phyloP scores from a whole-genome alignment of 805 yeast genomes.

The Lachancea mirantina region DNA sequence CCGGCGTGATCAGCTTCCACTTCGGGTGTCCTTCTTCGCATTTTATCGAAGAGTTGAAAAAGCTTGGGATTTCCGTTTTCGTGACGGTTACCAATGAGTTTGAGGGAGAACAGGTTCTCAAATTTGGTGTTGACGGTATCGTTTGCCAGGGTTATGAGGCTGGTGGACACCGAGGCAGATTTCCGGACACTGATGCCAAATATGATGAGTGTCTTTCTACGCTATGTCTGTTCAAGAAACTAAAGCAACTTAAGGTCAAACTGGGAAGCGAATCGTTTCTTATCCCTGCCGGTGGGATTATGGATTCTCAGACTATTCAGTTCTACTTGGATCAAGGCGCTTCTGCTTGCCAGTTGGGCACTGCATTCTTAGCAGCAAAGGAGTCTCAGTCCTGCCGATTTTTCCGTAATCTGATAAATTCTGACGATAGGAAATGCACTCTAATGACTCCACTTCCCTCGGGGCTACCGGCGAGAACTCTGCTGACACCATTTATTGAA shows the following conservation, averaged over 20 bases:
- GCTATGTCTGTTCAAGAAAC: slow-evolving; percentile 16
- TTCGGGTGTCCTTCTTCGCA: slow-evolving; percentile 40
- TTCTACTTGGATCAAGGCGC: slow-evolving; percentile 37
- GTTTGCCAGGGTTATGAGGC: slow-evolving; percentile 56
- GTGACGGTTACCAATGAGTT: slow-evolving; percentile 41
- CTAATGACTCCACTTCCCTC: slow-evolving; percentile 32
- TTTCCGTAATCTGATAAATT: slow-evolving; percentile 9
- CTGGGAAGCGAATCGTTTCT: slow-evolving; percentile 17
- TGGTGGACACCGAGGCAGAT: slow-evolving; percentile 58
- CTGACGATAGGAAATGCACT: slow-evolving; percentile 22
- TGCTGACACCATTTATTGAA: slow-evolving; percentile 33
- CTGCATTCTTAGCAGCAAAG: slow-evolving; percentile 38
- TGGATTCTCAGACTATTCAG: slow-evolving; percentile 28
- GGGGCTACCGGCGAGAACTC: slow-evolving; percentile 35
- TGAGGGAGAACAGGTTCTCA: slow-evolving; percentile 34
- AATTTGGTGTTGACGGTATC: slow-evolving; percentile 40
- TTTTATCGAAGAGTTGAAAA: slow-evolving; percentile 32
- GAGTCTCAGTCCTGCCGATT: slow-evolving; percentile 21
- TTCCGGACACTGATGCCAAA: slow-evolving; percentile 30
- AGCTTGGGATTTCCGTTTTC: slow-evolving; percentile 36
- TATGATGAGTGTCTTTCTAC: slow-evolving; percentile 33
- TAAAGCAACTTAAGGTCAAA: background rate
- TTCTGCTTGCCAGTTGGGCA: slow-evolving; percentile 50
- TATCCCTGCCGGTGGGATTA: slow-evolving; percentile 51
- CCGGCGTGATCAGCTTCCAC: slow-evolving; percentile 45